phyloP scores from a whole-genome alignment of 352 stramenopile genomes.

The Phytophthora palmivora region DNA sequence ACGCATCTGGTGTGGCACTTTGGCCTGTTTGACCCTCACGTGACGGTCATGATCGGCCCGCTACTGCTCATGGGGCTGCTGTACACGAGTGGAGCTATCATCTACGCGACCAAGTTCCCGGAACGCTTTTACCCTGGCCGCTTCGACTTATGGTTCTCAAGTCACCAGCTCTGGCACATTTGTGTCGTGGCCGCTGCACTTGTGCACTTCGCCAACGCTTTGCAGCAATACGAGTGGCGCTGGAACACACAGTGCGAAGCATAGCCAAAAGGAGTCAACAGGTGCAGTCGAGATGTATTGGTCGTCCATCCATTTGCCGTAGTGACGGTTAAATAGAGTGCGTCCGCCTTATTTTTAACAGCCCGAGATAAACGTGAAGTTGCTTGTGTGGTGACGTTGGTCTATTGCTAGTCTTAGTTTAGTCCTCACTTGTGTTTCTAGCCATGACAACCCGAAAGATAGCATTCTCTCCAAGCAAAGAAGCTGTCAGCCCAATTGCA shows the following conservation, averaged over 20 bases:
- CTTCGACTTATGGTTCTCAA: constrained; percentile 89
- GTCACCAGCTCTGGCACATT: constrained; percentile 90
- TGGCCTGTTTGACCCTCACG: constrained; percentile 80
- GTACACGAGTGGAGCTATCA: constrained; percentile 82
- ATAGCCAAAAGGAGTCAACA: constrained; percentile 31
- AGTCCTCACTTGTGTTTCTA: not conserved
- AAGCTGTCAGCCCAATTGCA: constrained; percentile 5
- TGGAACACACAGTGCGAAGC: constrained; percentile 83
- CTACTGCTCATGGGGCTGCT: constrained; percentile 78
- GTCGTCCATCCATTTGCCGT: constrained; percentile 15
- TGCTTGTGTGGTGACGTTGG: constrained; percentile 6
- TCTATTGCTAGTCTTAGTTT: constrained; percentile 16
- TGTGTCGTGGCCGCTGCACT: constrained; percentile 88
- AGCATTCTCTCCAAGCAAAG: constrained; percentile 5
- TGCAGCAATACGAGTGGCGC: constrained; percentile 89
- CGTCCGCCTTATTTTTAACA: constrained; percentile 34
- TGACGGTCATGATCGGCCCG: constrained; percentile 86
- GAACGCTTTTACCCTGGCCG: constrained; percentile 86
- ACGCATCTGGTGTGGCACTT: constrained; percentile 80
- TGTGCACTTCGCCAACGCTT: constrained; percentile 82
- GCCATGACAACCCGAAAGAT: constrained; percentile 11
- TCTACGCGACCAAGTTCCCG: constrained; percentile 88
- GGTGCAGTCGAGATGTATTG: constrained; percentile 25
- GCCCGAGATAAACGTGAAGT: constrained; percentile 1
- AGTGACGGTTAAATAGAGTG: constrained; percentile 30